Conservation (phyloP, 495 filamentous ascomycete species). For the Trichoderma asperelloides region DNA sequence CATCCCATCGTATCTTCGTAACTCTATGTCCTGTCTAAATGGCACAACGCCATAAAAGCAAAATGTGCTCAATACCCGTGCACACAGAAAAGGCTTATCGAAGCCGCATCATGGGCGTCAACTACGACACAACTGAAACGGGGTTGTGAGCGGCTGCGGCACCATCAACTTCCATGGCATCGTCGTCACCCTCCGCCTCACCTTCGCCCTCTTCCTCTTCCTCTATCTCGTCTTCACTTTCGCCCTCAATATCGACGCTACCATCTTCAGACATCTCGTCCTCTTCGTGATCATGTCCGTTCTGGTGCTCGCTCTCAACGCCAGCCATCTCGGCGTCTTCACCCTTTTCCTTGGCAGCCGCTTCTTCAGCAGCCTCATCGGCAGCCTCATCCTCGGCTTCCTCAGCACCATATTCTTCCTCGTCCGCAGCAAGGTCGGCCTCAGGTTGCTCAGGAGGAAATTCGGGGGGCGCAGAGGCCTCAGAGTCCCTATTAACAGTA, state of each 20-base stretch:
- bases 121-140: constrained; percentile 5
- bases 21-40: not conserved
- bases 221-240: constrained; percentile 72
- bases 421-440: constrained; percentile 76
- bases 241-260: constrained; percentile 92
- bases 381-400: constrained; percentile 61
- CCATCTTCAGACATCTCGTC: constrained; percentile 81
- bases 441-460: constrained; percentile 97
- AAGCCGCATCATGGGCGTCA: not conserved
- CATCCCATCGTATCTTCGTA: not conserved
- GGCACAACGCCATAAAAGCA: not conserved
- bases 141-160: constrained; percentile 11
- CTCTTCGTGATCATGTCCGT: constrained; percentile 42
- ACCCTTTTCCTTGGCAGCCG: constrained; percentile 33
- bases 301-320: constrained; percentile 41
- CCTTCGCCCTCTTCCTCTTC: constrained; percentile 77
- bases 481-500: constrained; percentile 63
- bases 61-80: not conserved
- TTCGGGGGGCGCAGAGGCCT: constrained; percentile 89
- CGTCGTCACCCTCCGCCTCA: constrained; percentile 61
- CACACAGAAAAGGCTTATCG: not conserved
- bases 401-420: constrained; percentile 84
- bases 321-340: constrained; percentile 84
- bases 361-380: constrained; percentile 40
- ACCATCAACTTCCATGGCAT: constrained; percentile 77